phyloP scores from a whole-genome alignment of 495 filamentous ascomycete genomes.

The Talaromyces stipitatus region DNA sequence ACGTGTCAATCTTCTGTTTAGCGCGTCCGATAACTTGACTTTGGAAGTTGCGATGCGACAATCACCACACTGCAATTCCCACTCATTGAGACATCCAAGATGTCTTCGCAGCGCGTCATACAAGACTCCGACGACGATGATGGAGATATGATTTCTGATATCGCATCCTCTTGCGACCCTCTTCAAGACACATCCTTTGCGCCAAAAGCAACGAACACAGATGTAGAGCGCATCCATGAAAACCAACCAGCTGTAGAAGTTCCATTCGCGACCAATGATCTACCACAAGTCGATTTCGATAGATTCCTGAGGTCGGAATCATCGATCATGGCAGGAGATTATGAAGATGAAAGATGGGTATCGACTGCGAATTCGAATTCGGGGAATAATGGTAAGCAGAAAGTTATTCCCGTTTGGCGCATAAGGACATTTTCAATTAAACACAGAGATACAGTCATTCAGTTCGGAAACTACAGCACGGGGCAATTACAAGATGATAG shows the following conservation, averaged over 20 bases:
- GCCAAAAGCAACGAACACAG: neutral
- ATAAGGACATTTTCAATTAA: neutral
- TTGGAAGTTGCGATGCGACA: neutral
- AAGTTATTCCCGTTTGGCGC: neutral
- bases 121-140: conserved; percentile 44
- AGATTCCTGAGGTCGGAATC: conserved; percentile 26
- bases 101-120: conserved; percentile 30
- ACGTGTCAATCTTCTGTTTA: conserved; percentile 1
- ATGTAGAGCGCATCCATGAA: neutral
- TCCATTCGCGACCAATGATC: conserved; percentile 2
- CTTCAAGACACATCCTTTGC: conserved; percentile 7
- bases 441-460: neutral
- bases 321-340: conserved; percentile 6
- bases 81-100: neutral
- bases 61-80: neutral
- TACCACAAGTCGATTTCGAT: conserved; percentile 30
- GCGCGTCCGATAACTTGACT: neutral
- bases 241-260: neutral
- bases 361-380: conserved; percentile 2
- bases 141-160: conserved; percentile 29
- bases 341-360: conserved; percentile 6
- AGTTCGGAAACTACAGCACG: neutral
- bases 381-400: neutral
- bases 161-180: conserved; percentile 15
- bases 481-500: neutral